Percentiles rank a stretch among this genome's conserved stretches.
phyloP scores from a whole-genome alignment of 2,329 filamentous ascomycete species.

The Talaromyces sp. region DNA sequence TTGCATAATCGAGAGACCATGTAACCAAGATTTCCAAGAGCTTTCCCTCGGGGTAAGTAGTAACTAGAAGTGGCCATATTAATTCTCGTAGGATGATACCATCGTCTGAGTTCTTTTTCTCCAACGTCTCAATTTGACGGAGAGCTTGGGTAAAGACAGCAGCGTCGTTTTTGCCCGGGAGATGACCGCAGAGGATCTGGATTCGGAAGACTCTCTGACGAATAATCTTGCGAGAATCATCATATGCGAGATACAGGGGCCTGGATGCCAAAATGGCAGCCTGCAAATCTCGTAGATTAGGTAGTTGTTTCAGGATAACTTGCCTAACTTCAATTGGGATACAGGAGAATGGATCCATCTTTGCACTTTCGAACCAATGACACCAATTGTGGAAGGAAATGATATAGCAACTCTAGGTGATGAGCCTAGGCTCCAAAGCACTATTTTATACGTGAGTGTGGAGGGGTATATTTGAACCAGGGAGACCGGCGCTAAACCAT shows the following conservation, averaged over 20 bases:
- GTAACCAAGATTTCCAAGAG: slow-evolving; percentile 1
- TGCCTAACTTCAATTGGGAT: slow-evolving; percentile 2
- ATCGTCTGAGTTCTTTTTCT: slow-evolving; percentile 1
- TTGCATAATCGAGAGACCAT: slow-evolving; percentile 6
- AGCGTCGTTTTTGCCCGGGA: neutral
- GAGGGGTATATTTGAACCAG: neutral
- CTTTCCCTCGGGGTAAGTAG: neutral
- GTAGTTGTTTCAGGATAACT: neutral
- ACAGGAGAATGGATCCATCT: neutral
- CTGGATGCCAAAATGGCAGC: slow-evolving; percentile 1
- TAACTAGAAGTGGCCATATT: neutral
- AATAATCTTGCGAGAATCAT: neutral
- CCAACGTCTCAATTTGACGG: slow-evolving; percentile 2
- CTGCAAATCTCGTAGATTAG: slow-evolving; percentile 6
- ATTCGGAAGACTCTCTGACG: slow-evolving; percentile 3
- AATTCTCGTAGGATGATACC: slow-evolving; percentile 5
- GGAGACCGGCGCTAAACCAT: no score
- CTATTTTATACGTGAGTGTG: neutral
- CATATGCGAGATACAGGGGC: neutral
- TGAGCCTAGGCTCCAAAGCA: neutral
- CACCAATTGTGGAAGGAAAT: neutral
- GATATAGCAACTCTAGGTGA: neutral
- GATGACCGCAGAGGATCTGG: slow-evolving; percentile 1
- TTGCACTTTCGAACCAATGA: neutral
- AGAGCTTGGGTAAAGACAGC: neutral